These are phyloP conservation scores for Dentipellis fragilis DNA, from an alignment of 768 basidiomycete species.

Conservation along the genomic window DNA sequence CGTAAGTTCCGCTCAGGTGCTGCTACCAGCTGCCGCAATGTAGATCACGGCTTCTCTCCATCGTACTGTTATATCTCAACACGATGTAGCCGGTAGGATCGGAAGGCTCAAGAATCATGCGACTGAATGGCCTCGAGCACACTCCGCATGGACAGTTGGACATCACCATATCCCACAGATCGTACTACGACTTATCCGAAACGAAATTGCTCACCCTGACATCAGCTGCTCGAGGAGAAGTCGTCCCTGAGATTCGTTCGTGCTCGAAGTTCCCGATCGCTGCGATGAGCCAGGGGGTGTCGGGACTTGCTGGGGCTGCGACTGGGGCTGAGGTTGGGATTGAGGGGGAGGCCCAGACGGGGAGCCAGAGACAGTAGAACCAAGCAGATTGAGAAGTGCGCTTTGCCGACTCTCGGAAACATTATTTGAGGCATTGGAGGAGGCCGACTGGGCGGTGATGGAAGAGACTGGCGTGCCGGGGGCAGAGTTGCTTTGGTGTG, in stretches of 20 bases:
- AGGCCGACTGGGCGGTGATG: conserved; percentile 28
- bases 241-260: conserved; percentile 60
- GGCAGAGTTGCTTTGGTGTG: conserved; percentile 27
- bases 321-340: no score
- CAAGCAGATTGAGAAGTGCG: conserved; percentile 62
- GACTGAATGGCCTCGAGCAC: background rate
- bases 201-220: conserved; percentile 53
- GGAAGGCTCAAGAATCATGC: conserved; percentile 1
- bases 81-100: background rate
- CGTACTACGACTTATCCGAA: background rate
- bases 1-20: no score
- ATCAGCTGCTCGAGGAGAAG: conserved; percentile 72
- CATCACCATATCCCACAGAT: background rate
- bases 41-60: no score
- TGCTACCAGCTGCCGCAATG: no score
- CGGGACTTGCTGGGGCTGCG: conserved; percentile 47
- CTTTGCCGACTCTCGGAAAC: conserved; percentile 56
- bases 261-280: conserved; percentile 42
- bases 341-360: conserved; percentile 20
- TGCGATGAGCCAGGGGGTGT: conserved; percentile 58
- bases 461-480: conserved; percentile 33
- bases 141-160: background rate
- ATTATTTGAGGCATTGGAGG: conserved; percentile 31
- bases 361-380: conserved; percentile 33
- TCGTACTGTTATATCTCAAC: background rate